Percentiles rank a stretch among this genome's conserved stretches.
Evolutionary conservation across 768 basidiomycete species (phyloP).

Genomic region (Amanita thiersii): DNA sequence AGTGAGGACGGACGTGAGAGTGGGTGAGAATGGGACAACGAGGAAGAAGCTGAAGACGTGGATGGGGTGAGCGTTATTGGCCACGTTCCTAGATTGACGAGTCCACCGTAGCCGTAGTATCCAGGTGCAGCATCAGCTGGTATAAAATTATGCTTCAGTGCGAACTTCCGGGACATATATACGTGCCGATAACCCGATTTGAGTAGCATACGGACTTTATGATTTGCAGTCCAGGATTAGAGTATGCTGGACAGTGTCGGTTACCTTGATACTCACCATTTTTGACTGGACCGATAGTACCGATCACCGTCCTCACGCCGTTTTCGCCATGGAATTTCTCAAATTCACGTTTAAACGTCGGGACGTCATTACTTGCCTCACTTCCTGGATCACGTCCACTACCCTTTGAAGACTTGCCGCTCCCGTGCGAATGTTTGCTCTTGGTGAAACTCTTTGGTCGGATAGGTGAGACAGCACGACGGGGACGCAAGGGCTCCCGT

Average conservation of each 20-base stretch:
- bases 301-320: slow-evolving; percentile 88
- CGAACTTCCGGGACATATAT: slow-evolving; percentile 93
- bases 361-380: slow-evolving; percentile 40
- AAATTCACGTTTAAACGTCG: slow-evolving; percentile 68
- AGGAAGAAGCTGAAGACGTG: slow-evolving; percentile 22
- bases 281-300: slow-evolving; percentile 84
- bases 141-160: slow-evolving; percentile 80
- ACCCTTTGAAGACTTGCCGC: slow-evolving; percentile 13
- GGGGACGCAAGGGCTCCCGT: slow-evolving; percentile 20
- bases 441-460: slow-evolving; percentile 22
- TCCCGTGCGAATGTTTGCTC: slow-evolving; percentile 22
- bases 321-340: slow-evolving; percentile 84
- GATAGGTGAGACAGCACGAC: slow-evolving; percentile 21
- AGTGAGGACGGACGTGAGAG: slow-evolving; percentile 7
- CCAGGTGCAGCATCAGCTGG: slow-evolving; percentile 83
- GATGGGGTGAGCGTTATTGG: slow-evolving; percentile 65
- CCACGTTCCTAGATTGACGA: slow-evolving; percentile 80
- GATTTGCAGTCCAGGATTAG: not conserved
- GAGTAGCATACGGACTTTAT: slow-evolving; percentile 82
- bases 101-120: slow-evolving; percentile 87
- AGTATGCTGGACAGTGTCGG: not conserved
- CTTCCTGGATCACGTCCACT: slow-evolving; percentile 14
- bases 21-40: slow-evolving; percentile 7
- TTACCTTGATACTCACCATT: slow-evolving; percentile 48
- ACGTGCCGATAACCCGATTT: slow-evolving; percentile 90